phyloP scores from a whole-genome alignment of 2,329 filamentous ascomycete genomes.

The Xylaria sp. region DNA sequence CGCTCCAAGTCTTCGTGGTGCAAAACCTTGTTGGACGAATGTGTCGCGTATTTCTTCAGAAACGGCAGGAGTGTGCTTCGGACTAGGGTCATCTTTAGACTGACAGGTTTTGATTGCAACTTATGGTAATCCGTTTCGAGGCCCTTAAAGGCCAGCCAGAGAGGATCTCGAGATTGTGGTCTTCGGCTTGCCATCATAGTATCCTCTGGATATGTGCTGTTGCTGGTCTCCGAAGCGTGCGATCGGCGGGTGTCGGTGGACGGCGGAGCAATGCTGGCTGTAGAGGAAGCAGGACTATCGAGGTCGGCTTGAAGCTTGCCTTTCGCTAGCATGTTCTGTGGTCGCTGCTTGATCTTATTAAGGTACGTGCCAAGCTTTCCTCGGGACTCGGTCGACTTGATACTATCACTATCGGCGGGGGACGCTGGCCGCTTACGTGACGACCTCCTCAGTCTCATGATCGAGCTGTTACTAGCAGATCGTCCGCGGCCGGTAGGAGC shows the following conservation, averaged over 20 bases:
- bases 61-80: slow-evolving; percentile 76
- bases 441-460: slow-evolving; percentile 37
- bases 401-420: slow-evolving; percentile 34
- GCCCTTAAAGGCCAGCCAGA: slow-evolving; percentile 59
- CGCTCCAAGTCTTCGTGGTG: slow-evolving; percentile 82
- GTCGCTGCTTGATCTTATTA: slow-evolving; percentile 54
- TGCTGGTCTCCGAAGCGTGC: slow-evolving; percentile 38
- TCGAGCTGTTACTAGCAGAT: slow-evolving; percentile 35
- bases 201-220: slow-evolving; percentile 37
- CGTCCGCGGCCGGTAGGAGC: slow-evolving; percentile 27
- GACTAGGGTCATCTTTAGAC: slow-evolving; percentile 75
- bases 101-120: slow-evolving; percentile 73
- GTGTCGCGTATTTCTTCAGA: slow-evolving; percentile 68
- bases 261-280: slow-evolving; percentile 49
- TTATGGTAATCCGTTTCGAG: slow-evolving; percentile 52
- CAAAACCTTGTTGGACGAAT: slow-evolving; percentile 66
- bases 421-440: slow-evolving; percentile 37
- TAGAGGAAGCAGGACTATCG: slow-evolving; percentile 51
- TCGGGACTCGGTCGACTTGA: slow-evolving; percentile 40
- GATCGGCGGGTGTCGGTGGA: slow-evolving; percentile 40
- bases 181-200: slow-evolving; percentile 12
- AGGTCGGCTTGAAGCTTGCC: slow-evolving; percentile 33
- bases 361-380: slow-evolving; percentile 46
- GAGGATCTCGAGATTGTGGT: slow-evolving; percentile 48
- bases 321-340: slow-evolving; percentile 47